Percentiles rank a stretch among this genome's conserved stretches.
Conservation (phyloP, 1,284 basidiomycete species). For the Fereydounia khargensis region DNA sequence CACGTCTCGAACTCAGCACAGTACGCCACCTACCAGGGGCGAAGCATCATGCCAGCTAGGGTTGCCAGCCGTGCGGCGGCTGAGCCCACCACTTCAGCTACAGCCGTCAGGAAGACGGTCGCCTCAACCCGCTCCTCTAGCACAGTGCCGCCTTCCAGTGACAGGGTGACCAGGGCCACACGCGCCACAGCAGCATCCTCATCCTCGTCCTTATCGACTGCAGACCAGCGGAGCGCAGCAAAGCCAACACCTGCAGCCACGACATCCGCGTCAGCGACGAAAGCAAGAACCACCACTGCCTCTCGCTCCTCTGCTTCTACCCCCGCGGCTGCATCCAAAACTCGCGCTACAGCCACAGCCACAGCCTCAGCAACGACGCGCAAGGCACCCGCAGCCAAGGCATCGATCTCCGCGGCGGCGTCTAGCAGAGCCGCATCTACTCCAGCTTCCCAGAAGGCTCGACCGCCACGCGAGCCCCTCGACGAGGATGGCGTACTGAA, state of each 20-base stretch:
- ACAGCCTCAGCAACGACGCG: background rate
- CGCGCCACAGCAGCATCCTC: background rate
- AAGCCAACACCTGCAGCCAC: conserved; percentile 3
- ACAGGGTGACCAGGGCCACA: background rate
- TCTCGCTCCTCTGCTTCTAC: conserved; percentile 1
- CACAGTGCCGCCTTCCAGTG: no score
- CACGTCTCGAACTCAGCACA: no score
- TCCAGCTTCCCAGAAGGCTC: background rate
- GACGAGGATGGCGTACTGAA: background rate
- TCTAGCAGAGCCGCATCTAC: background rate
- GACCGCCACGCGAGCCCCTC: background rate
- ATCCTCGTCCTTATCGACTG: conserved; percentile 3
- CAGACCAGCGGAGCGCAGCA: conserved; percentile 8
- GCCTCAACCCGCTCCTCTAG: conserved; percentile 3
- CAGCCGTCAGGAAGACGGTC: no score
- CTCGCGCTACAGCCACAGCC: background rate
- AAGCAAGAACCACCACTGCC: conserved; percentile 6
- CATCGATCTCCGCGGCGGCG: conserved; percentile 1
- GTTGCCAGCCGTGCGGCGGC: no score
- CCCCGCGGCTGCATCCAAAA: background rate
- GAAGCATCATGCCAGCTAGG: no score
- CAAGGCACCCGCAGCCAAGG: background rate
- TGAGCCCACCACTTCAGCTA: no score
- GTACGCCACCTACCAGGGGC: no score
- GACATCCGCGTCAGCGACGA: conserved; percentile 3